These are phyloP conservation scores for Hygrophorus russula DNA, from an alignment of 768 basidiomycete genomes.

Conservation along the genomic window DNA sequence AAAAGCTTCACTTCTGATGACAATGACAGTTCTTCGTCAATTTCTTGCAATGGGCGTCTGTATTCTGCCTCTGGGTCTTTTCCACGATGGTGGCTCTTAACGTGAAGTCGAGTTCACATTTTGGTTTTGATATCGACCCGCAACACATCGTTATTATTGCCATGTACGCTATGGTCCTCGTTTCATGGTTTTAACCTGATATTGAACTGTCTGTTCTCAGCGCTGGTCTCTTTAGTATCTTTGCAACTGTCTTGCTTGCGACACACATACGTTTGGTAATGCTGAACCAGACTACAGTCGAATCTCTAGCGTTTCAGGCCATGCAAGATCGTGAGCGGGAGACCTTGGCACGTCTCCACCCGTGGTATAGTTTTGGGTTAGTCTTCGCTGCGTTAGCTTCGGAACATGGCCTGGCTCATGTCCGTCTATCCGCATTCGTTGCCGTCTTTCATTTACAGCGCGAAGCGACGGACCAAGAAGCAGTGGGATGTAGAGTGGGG, in stretches of 20 bases:
- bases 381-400: conserved; percentile 13
- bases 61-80: conserved; percentile 57
- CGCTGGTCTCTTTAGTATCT: conserved; percentile 59
- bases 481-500: conserved; percentile 84
- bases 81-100: conserved; percentile 46
- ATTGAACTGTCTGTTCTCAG: conserved; percentile 22
- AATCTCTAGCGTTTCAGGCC: conserved; percentile 45
- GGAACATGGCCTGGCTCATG: neutral
- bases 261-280: conserved; percentile 55
- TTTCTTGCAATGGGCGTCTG: conserved; percentile 52
- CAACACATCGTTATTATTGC: conserved; percentile 66
- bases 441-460: conserved; percentile 22
- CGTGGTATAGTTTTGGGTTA: conserved; percentile 45
- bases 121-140: conserved; percentile 34
- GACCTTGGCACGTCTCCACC: conserved; percentile 36
- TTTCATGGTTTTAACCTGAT: neutral
- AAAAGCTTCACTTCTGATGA: neutral
- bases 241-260: conserved; percentile 44
- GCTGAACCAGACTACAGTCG: conserved; percentile 68
- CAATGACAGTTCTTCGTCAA: conserved; percentile 67
- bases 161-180: conserved; percentile 38
- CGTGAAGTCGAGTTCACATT: conserved; percentile 19
- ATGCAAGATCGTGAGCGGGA: conserved; percentile 57
- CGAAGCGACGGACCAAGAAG: conserved; percentile 29
- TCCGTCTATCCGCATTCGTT: neutral